Evolutionary conservation across 441 rosid genomes (phyloP), one percentile per base, ranked within the genome.

Genomic region (Bruguiera hainesii): DNA sequence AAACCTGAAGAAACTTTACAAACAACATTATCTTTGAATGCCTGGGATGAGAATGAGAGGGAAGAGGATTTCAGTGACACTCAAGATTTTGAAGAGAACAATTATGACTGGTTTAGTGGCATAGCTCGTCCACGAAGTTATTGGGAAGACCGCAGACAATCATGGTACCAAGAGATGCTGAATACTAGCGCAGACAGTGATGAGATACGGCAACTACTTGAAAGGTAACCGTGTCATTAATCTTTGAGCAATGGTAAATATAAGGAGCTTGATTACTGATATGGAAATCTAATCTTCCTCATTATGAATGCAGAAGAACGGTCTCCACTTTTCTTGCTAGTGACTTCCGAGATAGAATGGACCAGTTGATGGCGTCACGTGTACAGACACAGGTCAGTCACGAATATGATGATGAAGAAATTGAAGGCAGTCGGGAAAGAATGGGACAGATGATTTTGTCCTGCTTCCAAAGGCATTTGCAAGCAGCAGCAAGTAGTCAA

Each of bases 41-140:
- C 64, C 19, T 63, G 58, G 75, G 71, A 62, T 52, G 89, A 63
- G 1, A 78, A 72, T 59, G 82, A 77, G 66, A 69, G 61, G 31
- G 67, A 33, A 29, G 87, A 78, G 37, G 84, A 82, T 15, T 81
- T 26, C 26, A 55, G 61, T 31, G 75, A 77, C 13, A 60, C 60
- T 18, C 71, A 73, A 39, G 71, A 68, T 42, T 79, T 66, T 20
- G 73, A 62, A 39, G 84, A 71, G 52, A 28, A 62, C 60, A 66
- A 59, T 42, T 73, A 83, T 64, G 89, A 94, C 56, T 89, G 97
- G 97, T 70, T 86, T 65, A 73, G 83, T 4, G 87, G 86, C 28
- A 87, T 94, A 66, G 71, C 94, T 23, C 83, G 96, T 51, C 99
- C 99, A 4, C 78, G 86, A 51, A 91, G 99, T 71, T 87, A 86